Conservation (phyloP, 179 eudicot species). For the Carnegiea gigantea region DNA sequence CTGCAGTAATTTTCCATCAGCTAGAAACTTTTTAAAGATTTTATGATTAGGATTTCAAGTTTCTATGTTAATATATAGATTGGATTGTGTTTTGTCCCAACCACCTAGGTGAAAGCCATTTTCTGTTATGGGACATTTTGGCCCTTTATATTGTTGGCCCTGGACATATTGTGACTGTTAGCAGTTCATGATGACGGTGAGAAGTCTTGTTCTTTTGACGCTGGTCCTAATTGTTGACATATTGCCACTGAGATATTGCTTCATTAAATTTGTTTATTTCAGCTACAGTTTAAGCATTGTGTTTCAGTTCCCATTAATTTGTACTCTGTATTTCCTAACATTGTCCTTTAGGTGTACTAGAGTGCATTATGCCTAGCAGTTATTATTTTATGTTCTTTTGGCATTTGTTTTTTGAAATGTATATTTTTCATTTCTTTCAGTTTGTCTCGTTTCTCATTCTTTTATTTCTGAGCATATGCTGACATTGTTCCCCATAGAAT, state of each 20-base stretch:
- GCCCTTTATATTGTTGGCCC: neutral
- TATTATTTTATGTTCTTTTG: constrained; percentile 15
- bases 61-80: neutral
- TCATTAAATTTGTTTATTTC: neutral
- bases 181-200: neutral
- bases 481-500: constrained; percentile 10
- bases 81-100: neutral
- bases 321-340: neutral
- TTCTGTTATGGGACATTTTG: neutral
- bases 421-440: constrained; percentile 8
- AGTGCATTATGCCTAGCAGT: neutral
- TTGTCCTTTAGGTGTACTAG: neutral
- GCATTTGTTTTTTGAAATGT: constrained; percentile 25
- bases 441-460: constrained; percentile 24
- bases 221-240: constrained; percentile 11
- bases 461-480: constrained; percentile 1
- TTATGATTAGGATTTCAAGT: neutral
- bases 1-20: neutral
- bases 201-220: neutral
- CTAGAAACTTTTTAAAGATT: neutral
- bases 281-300: neutral
- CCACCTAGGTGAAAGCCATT: neutral
- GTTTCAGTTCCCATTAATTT: neutral
- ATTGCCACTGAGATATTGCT: neutral
- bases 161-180: neutral